These are phyloP conservation scores for Boletus vermiculosoides DNA, from an alignment of 768 basidiomycete species.

Conservation along the genomic window DNA sequence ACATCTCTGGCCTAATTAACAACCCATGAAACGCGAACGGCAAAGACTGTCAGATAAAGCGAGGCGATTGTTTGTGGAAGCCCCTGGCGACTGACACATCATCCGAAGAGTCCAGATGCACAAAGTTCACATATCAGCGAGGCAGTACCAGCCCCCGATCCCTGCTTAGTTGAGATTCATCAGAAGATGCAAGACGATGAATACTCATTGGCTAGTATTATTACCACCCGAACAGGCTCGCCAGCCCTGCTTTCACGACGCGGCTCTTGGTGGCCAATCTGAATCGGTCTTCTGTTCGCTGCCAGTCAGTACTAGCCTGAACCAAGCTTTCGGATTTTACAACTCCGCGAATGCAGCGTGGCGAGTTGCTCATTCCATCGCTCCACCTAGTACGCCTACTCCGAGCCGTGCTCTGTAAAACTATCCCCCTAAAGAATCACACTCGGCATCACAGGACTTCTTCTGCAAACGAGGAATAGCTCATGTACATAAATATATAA, in stretches of 20 bases:
- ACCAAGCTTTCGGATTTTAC: slow-evolving; percentile 8
- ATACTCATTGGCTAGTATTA: slow-evolving; percentile 25
- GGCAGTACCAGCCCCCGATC: slow-evolving; percentile 24
- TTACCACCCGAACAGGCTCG: slow-evolving; percentile 22
- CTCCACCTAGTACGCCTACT: slow-evolving; percentile 4
- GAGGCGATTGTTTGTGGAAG: slow-evolving; percentile 18
- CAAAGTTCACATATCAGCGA: slow-evolving; percentile 27
- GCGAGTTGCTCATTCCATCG: slow-evolving; percentile 3
- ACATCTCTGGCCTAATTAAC: slow-evolving; percentile 30
- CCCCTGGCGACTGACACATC: slow-evolving; percentile 24
- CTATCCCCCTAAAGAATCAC: background rate
- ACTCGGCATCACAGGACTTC: background rate
- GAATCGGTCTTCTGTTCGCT: background rate
- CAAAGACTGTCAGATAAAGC: slow-evolving; percentile 23
- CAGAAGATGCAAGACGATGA: slow-evolving; percentile 9
- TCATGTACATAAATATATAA: slow-evolving; percentile 20
- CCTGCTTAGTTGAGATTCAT: slow-evolving; percentile 17
- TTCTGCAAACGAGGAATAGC: background rate
- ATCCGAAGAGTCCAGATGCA: slow-evolving; percentile 8
- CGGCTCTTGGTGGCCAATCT: slow-evolving; percentile 1
- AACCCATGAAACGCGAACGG: slow-evolving; percentile 31
- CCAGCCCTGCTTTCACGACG: slow-evolving; percentile 11
- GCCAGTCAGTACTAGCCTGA: background rate
- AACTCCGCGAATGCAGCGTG: slow-evolving; percentile 36
- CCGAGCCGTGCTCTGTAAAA: background rate